phyloP scores from a whole-genome alignment of 495 filamentous ascomycete genomes.

The Aspergillus hancockii region DNA sequence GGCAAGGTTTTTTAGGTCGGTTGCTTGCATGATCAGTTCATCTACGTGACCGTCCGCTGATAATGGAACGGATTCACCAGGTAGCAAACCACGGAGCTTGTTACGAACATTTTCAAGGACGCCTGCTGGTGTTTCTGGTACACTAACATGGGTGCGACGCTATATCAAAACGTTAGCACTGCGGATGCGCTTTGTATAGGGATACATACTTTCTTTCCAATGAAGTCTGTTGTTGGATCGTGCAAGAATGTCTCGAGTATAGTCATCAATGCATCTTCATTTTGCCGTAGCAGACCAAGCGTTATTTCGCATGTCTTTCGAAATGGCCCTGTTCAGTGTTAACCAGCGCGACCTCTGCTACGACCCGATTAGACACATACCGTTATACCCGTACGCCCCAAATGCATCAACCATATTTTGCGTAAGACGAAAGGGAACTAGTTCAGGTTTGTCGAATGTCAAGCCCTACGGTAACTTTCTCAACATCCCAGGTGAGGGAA shows the following conservation, averaged over 20 bases:
- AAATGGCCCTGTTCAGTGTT: constrained; percentile 68
- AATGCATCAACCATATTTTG: constrained; percentile 98
- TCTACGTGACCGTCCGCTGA: constrained; percentile 96
- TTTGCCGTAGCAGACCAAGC: constrained; percentile 77
- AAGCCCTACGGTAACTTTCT: constrained; percentile 55
- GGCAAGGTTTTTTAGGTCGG: constrained; percentile 71
- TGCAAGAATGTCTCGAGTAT: constrained; percentile 95
- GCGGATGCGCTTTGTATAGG: constrained; percentile 3
- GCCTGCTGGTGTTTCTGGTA: constrained; percentile 83
- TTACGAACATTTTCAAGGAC: constrained; percentile 86
- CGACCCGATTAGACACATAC: constrained; percentile 22
- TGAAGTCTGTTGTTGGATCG: constrained; percentile 93
- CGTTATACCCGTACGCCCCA: constrained; percentile 87
- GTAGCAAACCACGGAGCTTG: constrained; percentile 82
- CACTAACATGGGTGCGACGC: constrained; percentile 58
- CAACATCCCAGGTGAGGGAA: background rate
- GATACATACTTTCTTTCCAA: constrained; percentile 63
- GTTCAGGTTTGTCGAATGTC: constrained; percentile 91
- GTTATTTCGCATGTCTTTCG: constrained; percentile 88
- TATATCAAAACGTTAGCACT: constrained; percentile 32
- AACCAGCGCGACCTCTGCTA: background rate
- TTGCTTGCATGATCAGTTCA: constrained; percentile 82
- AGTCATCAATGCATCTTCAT: constrained; percentile 95
- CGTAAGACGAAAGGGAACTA: constrained; percentile 96
- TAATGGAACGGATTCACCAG: constrained; percentile 83